Evolutionary conservation across 768 basidiomycete species (phyloP).

Genomic region (Podaxis rugospora): DNA sequence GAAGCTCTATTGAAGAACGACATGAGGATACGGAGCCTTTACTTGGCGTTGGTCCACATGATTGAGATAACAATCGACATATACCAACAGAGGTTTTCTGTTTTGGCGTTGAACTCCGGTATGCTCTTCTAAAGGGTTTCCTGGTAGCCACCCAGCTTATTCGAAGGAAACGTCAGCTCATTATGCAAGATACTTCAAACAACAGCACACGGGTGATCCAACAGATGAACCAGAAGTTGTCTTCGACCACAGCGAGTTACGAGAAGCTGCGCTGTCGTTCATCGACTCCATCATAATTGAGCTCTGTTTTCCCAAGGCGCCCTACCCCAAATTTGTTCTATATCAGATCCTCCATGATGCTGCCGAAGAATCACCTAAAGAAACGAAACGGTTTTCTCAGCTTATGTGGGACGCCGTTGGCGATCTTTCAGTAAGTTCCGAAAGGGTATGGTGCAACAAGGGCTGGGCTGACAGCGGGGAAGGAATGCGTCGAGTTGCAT

Average conservation of each 20-base stretch:
- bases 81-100: constrained; percentile 60
- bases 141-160: neutral
- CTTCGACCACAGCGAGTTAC: constrained; percentile 50
- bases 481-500: constrained; percentile 66
- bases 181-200: constrained; percentile 68
- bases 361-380: constrained; percentile 66
- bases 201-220: constrained; percentile 37
- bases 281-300: constrained; percentile 83
- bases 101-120: constrained; percentile 71
- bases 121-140: constrained; percentile 20
- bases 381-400: constrained; percentile 75
- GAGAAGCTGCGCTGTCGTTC: constrained; percentile 68
- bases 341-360: constrained; percentile 68
- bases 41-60: constrained; percentile 62
- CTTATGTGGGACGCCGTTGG: constrained; percentile 78
- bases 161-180: constrained; percentile 43
- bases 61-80: constrained; percentile 55
- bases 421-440: constrained; percentile 61
- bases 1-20: constrained; percentile 52
- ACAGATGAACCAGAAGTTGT: constrained; percentile 46
- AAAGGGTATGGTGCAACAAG: neutral
- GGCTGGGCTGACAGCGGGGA: neutral
- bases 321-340: constrained; percentile 63
- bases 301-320: constrained; percentile 67
- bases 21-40: constrained; percentile 46